Evolutionary conservation across 2,329 filamentous ascomycete species (phyloP), one percentile per base, ranked within the genome.

Genomic region (Exophiala xenobiotica): DNA sequence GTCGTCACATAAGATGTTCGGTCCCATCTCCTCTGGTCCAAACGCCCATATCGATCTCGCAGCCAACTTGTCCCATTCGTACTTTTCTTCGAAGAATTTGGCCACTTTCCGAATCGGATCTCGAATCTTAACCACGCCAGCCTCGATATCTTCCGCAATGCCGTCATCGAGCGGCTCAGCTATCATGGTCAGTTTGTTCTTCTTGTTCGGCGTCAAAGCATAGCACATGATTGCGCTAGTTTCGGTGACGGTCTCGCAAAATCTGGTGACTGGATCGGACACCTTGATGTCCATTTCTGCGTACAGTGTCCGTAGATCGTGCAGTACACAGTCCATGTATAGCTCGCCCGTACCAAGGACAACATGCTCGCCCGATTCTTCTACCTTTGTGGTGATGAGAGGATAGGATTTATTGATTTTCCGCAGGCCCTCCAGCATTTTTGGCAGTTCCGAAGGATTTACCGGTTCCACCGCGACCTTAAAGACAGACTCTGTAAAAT

Each of bases 241-340:
- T 69, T 99, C 93, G 29, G 96, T 90, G 20, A 96, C 92, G 0
- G 93, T 99, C 73, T 99, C 93, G 71, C 90, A 96, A 77, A 99
- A 99, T 41, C 93, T 81, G 12, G 93, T 97, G 37, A 99, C 92
- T 1, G 93, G 93, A 67, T 99, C 93, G 0, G 93, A 99, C 42
- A 99, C 90, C 73, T 97, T 97, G 73, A 99, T 88, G 68, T 99
- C 93, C 93, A 99, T 99, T 64, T 97, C 92, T 11, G 93, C 91
- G 67, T 96, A 99, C n/a, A 97, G 72, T 33, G 85, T 82, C 47
- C 93, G 87, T 40, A 99, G 78, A 67, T 99, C 93, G 69, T 99
- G 93, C 39, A 99, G 78, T 3, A 99, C 92, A 64, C 93, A 99
- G 69, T 99, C 93, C 91, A 99, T 97, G 74, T 99, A 99, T n/a